Evolutionary conservation across 352 stramenopile genomes (phyloP).

Genomic region (Globisporangium spinosum): DNA sequence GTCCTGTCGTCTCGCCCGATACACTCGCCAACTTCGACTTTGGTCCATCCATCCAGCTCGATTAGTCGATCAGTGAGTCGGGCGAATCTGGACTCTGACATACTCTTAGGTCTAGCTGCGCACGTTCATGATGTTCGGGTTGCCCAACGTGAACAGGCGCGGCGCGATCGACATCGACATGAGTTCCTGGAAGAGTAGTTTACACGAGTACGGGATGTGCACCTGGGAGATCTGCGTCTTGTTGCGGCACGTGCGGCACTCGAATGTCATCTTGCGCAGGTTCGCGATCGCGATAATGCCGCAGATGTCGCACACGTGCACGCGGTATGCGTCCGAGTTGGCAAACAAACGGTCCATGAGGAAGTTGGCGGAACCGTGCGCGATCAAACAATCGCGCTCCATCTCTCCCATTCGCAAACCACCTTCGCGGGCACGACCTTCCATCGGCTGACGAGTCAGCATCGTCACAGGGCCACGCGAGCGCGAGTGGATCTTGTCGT

Average conservation of each 20-base stretch:
- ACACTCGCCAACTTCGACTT: not conserved
- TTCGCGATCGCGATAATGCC: constrained; percentile 99
- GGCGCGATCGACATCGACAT: constrained; percentile 99
- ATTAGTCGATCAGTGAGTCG: not conserved
- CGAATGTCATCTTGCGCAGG: constrained; percentile 98
- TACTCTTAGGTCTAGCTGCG: constrained; percentile 16
- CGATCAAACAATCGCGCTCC: constrained; percentile 99
- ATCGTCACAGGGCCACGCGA: constrained; percentile 94
- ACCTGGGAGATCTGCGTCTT: constrained; percentile 95
- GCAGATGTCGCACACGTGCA: constrained; percentile 99
- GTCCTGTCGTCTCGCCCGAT: too few species aligned
- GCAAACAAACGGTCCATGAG: constrained; percentile 99
- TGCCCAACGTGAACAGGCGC: constrained; percentile 93
- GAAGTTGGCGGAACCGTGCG: constrained; percentile 98
- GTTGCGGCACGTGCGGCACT: constrained; percentile 94
- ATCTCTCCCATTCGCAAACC: constrained; percentile 99
- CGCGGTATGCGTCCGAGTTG: constrained; percentile 98
- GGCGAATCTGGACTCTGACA: not conserved
- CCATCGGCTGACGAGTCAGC: constrained; percentile 98
- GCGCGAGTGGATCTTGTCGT: constrained; percentile 99
- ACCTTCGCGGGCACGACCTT: constrained; percentile 97
- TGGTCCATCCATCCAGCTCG: not conserved
- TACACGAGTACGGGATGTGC: constrained; percentile 99
- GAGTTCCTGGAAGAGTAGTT: constrained; percentile 99
- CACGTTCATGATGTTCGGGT: constrained; percentile 63